Evolutionary conservation across 768 basidiomycete species (phyloP).

Genomic region (Leccinum broughii): DNA sequence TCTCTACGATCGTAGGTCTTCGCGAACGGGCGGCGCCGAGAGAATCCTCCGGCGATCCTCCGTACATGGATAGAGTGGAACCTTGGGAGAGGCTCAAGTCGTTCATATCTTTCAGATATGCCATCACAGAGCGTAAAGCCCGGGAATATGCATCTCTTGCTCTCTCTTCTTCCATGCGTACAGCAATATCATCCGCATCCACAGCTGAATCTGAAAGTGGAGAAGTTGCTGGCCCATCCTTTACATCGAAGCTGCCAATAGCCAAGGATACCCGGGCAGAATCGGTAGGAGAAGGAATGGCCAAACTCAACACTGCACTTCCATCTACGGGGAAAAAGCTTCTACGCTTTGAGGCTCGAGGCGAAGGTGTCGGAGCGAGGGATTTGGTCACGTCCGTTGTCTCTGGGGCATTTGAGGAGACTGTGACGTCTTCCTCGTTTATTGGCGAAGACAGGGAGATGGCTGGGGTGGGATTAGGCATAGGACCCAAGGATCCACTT

Average conservation of each 20-base stretch:
- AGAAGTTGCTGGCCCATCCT: constrained; percentile 24
- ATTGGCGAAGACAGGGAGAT: constrained; percentile 28
- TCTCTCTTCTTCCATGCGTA: constrained; percentile 70
- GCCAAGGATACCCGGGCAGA: constrained; percentile 56
- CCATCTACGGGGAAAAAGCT: constrained; percentile 88
- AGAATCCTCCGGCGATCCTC: constrained; percentile 47
- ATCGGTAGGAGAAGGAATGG: constrained; percentile 61
- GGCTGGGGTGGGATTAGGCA: constrained; percentile 38
- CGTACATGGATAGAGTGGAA: constrained; percentile 59
- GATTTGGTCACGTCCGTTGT: constrained; percentile 27
- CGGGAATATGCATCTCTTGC: constrained; percentile 71
- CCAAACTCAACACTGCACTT: constrained; percentile 58
- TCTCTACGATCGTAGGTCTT: constrained; percentile 67
- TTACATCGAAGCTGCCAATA: constrained; percentile 37
- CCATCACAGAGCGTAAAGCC: constrained; percentile 90
- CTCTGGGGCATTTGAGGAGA: constrained; percentile 8
- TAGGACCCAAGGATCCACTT: constrained; percentile 58
- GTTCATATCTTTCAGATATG: constrained; percentile 94
- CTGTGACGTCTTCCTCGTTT: constrained; percentile 20
- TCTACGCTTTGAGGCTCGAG: constrained; percentile 67
- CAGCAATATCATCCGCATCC: constrained; percentile 42
- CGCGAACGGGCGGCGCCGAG: constrained; percentile 48
- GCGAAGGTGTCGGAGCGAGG: constrained; percentile 43
- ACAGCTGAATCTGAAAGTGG: constrained; percentile 48
- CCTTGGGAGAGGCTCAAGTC: constrained; percentile 75